A percentile compares a stretch with the other conserved stretches of the same genome.
Evolutionary conservation across 495 filamentous ascomycete species (phyloP).

Genomic region (Aspergillus baeticus): DNA sequence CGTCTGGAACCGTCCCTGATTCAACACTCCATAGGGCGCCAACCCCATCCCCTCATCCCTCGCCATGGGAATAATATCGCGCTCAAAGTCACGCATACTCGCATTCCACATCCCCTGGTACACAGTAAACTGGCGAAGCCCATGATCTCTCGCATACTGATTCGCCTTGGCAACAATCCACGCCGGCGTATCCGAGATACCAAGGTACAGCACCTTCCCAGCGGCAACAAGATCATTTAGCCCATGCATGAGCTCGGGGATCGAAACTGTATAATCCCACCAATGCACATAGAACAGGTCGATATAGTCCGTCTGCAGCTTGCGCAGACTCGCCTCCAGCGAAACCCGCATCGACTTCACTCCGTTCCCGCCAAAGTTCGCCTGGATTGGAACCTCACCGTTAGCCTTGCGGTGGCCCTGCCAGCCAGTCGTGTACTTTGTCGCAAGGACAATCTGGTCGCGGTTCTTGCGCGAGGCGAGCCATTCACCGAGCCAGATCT

Average conservation of each 20-base stretch:
- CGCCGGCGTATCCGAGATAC: constrained; percentile 65
- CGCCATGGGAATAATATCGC: constrained; percentile 69
- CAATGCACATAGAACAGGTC: constrained; percentile 61
- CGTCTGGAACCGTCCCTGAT: constrained; percentile 62
- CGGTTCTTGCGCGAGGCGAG: too few relatives aligned
- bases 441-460: too few relatives aligned
- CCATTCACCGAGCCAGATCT: too few relatives aligned
- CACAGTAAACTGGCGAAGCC: constrained; percentile 62
- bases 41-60: constrained; percentile 68
- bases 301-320: constrained; percentile 47
- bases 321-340: constrained; percentile 60
- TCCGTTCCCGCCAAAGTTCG: constrained; percentile 61
- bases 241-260: constrained; percentile 71
- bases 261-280: constrained; percentile 64
- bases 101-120: constrained; percentile 68
- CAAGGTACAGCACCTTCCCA: constrained; percentile 72
- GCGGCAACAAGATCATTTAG: constrained; percentile 57
- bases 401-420: too few relatives aligned
- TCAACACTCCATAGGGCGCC: constrained; percentile 62
- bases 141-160: constrained; percentile 61
- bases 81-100: constrained; percentile 62
- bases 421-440: too few relatives aligned
- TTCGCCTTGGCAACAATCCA: constrained; percentile 70
- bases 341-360: constrained; percentile 58
- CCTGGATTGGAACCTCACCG: too few relatives aligned